phyloP scores from a whole-genome alignment of 2,329 filamentous ascomycete genomes.

The Trichoderma sp. region DNA sequence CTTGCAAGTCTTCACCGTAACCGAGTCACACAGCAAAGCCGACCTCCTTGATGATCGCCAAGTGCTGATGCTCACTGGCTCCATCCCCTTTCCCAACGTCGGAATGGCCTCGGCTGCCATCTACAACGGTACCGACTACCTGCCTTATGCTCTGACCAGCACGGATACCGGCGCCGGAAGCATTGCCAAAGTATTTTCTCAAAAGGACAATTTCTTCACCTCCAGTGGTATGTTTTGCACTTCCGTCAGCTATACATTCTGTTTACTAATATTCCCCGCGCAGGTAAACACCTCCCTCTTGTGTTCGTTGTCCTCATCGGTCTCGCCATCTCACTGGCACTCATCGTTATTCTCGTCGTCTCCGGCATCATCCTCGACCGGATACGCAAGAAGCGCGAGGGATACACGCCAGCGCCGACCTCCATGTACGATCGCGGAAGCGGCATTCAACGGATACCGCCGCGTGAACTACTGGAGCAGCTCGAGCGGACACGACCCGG shows the following conservation, averaged over 20 bases:
- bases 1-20: slow-evolving; percentile 78
- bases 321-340: slow-evolving; percentile 73
- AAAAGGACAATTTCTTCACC: slow-evolving; percentile 76
- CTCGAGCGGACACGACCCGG: slow-evolving; percentile 53
- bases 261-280: not conserved
- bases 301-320: slow-evolving; percentile 81
- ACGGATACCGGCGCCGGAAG: slow-evolving; percentile 67
- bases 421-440: slow-evolving; percentile 62
- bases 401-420: slow-evolving; percentile 76
- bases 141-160: slow-evolving; percentile 76
- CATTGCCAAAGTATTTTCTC: slow-evolving; percentile 80
- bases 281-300: slow-evolving; percentile 59
- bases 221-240: slow-evolving; percentile 52
- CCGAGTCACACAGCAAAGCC: slow-evolving; percentile 65
- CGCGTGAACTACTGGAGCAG: slow-evolving; percentile 60
- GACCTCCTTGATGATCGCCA: slow-evolving; percentile 67
- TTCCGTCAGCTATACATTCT: not conserved
- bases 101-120: slow-evolving; percentile 83
- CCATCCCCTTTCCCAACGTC: slow-evolving; percentile 72
- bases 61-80: slow-evolving; percentile 80
- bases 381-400: slow-evolving; percentile 73
- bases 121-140: slow-evolving; percentile 79
- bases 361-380: slow-evolving; percentile 75
- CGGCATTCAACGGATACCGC: slow-evolving; percentile 62
- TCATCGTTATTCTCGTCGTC: slow-evolving; percentile 77